phyloP scores from a whole-genome alignment of 1,139 yeast species.

The Blastobotrys raffinosifermentans region DNA sequence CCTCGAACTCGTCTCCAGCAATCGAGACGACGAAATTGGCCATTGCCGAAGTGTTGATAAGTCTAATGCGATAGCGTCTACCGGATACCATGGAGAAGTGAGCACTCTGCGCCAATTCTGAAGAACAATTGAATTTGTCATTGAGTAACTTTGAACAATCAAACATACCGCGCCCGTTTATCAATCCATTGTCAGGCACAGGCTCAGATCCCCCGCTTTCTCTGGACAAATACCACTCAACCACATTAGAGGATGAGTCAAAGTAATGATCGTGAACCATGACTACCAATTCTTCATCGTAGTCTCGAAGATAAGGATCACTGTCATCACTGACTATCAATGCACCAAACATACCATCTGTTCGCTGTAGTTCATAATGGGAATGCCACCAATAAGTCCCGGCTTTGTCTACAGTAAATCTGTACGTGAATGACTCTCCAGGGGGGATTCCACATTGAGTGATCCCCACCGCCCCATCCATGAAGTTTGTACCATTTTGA shows the following conservation, averaged over 20 bases:
- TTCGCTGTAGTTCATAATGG: constrained; percentile 69
- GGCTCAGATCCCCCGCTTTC: constrained; percentile 93
- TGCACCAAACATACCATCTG: constrained; percentile 79
- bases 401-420: constrained; percentile 69
- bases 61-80: constrained; percentile 22
- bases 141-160: constrained; percentile 38
- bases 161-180: constrained; percentile 24
- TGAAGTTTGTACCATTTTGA: constrained; percentile 56
- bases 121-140: too few species aligned
- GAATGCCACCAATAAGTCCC: constrained; percentile 91
- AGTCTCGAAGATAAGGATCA: constrained; percentile 38
- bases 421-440: constrained; percentile 55
- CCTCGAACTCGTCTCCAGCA: constrained; percentile 43
- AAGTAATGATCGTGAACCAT: constrained; percentile 75
- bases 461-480: constrained; percentile 81
- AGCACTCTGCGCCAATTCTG: too few species aligned
- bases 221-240: constrained; percentile 49
- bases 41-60: constrained; percentile 30
- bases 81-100: constrained; percentile 13
- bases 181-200: constrained; percentile 58
- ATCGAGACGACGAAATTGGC: constrained; percentile 27
- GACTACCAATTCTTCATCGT: constrained; percentile 59
- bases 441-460: constrained; percentile 81
- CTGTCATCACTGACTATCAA: constrained; percentile 45
- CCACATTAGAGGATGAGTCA: constrained; percentile 43